Conservation (phyloP, 169 alveolate genomes). For the Plasmodium gallinaceum region DNA sequence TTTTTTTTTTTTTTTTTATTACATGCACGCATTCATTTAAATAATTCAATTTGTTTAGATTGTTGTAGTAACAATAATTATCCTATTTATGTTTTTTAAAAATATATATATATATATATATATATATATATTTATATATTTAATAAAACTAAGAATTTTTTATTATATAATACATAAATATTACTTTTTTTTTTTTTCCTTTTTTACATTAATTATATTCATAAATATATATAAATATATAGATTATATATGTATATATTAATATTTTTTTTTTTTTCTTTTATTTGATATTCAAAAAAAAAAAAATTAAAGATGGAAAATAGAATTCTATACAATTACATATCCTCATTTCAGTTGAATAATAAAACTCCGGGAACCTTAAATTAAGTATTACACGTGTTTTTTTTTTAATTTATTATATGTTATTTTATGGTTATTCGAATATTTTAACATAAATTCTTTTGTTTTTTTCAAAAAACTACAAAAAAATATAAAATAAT, state of each 20-base stretch:
- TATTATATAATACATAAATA: too few species aligned
- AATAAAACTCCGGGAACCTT: constrained; percentile 9
- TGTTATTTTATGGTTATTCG: background rate
- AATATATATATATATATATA: too few species aligned
- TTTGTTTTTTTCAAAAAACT: constrained; percentile 4
- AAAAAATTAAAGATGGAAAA: constrained; percentile 23
- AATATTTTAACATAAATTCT: too few species aligned
- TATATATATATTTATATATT: too few species aligned
- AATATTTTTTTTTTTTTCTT: background rate
- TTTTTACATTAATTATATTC: too few species aligned
- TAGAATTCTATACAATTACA: constrained; percentile 5
- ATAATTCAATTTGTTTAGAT: too few species aligned
- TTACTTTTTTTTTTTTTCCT: too few species aligned
- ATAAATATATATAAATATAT: background rate
- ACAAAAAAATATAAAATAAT: too few species aligned
- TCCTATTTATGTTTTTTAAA: too few species aligned
- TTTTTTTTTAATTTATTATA: background rate
- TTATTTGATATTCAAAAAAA: background rate
- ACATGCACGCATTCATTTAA: background rate
- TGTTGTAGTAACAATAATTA: too few species aligned
- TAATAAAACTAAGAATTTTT: too few species aligned
- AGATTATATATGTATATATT: background rate
- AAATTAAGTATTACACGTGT: background rate
- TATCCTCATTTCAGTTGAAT: constrained; percentile 14
- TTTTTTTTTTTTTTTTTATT: background rate